phyloP scores from a whole-genome alignment of 2,329 filamentous ascomycete genomes.

The Mycosphaerella arachidis region DNA sequence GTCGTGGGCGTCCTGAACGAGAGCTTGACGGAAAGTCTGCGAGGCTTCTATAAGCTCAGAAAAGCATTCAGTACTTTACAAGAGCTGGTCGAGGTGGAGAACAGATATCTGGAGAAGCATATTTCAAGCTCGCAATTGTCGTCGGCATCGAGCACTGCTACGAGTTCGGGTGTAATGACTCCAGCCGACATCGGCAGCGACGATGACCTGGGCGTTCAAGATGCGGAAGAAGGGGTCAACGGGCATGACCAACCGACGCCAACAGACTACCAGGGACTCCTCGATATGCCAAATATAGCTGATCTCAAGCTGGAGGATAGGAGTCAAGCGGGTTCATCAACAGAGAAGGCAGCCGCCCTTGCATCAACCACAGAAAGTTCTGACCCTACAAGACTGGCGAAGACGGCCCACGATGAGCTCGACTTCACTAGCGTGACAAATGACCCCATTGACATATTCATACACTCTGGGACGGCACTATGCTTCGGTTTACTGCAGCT shows the following conservation, averaged over 20 bases:
- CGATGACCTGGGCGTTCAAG: conserved; percentile 51
- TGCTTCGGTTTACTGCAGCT: conserved; percentile 84
- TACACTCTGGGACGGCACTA: conserved; percentile 82
- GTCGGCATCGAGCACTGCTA: conserved; percentile 1
- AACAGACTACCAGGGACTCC: conserved; percentile 45
- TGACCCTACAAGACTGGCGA: background rate
- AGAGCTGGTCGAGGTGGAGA: conserved; percentile 70
- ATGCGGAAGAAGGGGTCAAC: conserved; percentile 50
- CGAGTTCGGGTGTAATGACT: conserved; percentile 18
- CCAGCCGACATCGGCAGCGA: conserved; percentile 18
- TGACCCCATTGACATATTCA: conserved; percentile 77
- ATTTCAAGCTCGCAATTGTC: conserved; percentile 5
- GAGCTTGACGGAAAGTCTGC: conserved; percentile 83
- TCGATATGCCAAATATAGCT: conserved; percentile 32
- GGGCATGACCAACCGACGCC: conserved; percentile 41
- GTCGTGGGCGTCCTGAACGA: conserved; percentile 88
- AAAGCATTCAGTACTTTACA: conserved; percentile 84
- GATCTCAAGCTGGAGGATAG: conserved; percentile 26
- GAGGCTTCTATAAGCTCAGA: conserved; percentile 85
- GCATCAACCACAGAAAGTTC: background rate
- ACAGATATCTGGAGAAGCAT: conserved; percentile 48
- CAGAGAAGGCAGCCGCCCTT: background rate
- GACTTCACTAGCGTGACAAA: conserved; percentile 61
- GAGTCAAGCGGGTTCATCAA: background rate
- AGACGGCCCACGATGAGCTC: conserved; percentile 36